Evolutionary conservation across 257 asterid species (phyloP).

Genomic region (Solanum neorickii): DNA sequence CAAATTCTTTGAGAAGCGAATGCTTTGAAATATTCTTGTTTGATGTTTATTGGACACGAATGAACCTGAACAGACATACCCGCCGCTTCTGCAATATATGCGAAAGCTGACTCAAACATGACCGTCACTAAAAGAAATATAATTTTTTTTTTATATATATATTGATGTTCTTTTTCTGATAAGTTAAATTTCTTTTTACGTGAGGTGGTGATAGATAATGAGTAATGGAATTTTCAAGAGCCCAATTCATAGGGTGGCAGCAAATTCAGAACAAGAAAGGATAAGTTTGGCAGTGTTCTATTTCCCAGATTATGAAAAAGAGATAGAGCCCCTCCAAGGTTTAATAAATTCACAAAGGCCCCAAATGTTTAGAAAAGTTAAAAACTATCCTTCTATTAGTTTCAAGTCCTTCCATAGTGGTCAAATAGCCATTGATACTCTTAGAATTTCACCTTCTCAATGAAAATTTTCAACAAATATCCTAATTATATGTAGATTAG

Average conservation of each 20-base stretch:
- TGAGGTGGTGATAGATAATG: neutral
- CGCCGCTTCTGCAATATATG: too few species aligned
- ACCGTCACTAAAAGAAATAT: too few species aligned
- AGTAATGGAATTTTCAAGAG: neutral
- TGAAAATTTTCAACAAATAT: neutral
- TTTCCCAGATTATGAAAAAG: neutral
- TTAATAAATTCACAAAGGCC: neutral
- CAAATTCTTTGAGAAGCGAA: too few species aligned
- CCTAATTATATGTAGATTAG: neutral
- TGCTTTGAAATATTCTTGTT: too few species aligned
- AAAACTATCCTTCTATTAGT: neutral
- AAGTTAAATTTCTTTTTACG: neutral
- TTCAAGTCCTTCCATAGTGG: neutral
- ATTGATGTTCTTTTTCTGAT: neutral
- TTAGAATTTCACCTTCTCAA: neutral
- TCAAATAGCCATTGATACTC: neutral
- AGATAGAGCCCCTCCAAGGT: neutral
- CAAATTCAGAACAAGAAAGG: neutral
- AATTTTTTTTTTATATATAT: too few species aligned
- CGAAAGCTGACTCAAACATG: neutral
- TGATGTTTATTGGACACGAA: too few species aligned
- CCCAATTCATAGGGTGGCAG: neutral
- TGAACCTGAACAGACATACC: too few species aligned
- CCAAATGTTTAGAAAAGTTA: neutral
- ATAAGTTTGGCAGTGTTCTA: neutral